These are phyloP conservation scores for Endoconidiophora polonica DNA, from an alignment of 2,329 filamentous ascomycete species.

Conservation along the genomic window DNA sequence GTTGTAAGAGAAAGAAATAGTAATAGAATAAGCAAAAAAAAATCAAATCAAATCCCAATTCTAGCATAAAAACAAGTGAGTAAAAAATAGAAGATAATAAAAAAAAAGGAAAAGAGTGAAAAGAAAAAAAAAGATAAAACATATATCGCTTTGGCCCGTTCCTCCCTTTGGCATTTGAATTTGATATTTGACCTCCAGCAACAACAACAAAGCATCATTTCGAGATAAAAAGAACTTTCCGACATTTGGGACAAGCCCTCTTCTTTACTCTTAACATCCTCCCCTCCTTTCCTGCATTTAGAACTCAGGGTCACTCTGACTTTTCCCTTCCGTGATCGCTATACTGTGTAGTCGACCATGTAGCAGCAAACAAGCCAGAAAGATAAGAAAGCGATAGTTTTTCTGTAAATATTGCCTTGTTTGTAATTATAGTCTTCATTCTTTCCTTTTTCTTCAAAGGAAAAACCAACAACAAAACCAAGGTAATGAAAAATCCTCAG, in stretches of 20 bases:
- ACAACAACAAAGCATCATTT: conserved; percentile 10
- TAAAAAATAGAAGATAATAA: conserved; percentile 15
- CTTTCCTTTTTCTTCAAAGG: too few species aligned
- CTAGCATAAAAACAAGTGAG: conserved; percentile 13
- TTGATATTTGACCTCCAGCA: conserved; percentile 15
- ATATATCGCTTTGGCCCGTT: conserved; percentile 17
- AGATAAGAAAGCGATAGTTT: too few species aligned
- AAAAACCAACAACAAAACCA: too few species aligned
- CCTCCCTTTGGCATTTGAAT: conserved; percentile 22
- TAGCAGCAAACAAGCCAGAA: too few species aligned
- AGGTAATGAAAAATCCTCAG: too few species aligned
- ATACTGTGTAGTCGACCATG: too few species aligned
- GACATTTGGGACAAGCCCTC: not conserved
- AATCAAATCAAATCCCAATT: not conserved
- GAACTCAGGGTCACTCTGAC: too few species aligned
- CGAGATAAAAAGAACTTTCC: conserved; percentile 1
- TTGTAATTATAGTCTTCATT: too few species aligned
- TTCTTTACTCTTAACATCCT: too few species aligned
- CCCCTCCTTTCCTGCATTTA: too few species aligned
- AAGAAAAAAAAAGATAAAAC: conserved; percentile 14
- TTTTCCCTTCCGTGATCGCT: too few species aligned
- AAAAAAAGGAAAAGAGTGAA: conserved; percentile 13
- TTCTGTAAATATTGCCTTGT: too few species aligned
- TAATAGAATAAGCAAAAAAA: not conserved
- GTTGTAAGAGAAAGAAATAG: conserved; percentile 4